Evolutionary conservation across 164 flowering plant species (phyloP).

Genomic region (Kalanchoe fedtschenkoi): DNA sequence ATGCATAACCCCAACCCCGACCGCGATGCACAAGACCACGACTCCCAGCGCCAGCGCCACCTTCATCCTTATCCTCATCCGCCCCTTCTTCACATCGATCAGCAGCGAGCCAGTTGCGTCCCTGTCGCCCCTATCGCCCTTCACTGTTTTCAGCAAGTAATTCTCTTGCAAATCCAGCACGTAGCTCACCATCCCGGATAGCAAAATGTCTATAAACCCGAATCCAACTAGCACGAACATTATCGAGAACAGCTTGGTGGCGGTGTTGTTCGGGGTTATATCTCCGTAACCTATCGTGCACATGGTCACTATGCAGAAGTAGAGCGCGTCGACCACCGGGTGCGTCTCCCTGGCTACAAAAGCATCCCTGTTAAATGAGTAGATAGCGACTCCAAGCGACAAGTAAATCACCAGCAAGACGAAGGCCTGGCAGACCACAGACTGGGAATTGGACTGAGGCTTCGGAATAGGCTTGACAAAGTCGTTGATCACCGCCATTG

Average conservation of each 20-base stretch:
- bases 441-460: slow-evolving; percentile 32
- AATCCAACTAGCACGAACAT: slow-evolving; percentile 82
- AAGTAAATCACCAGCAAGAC: slow-evolving; percentile 51
- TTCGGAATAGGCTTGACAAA: slow-evolving; percentile 12
- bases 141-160: slow-evolving; percentile 47
- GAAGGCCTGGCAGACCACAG: slow-evolving; percentile 62
- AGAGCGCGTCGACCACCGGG: slow-evolving; percentile 82
- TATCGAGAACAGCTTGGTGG: slow-evolving; percentile 72
- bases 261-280: slow-evolving; percentile 51
- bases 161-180: slow-evolving; percentile 89
- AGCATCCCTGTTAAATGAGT: slow-evolving; percentile 31
- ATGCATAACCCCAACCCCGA: slow-evolving; percentile 68
- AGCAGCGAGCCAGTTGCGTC: slow-evolving; percentile 20
- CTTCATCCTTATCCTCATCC: slow-evolving; percentile 94
- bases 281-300: slow-evolving; percentile 97
- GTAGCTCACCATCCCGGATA: slow-evolving; percentile 79
- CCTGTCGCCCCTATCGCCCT: slow-evolving; percentile 16
- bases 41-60: slow-evolving; percentile 80
- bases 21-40: slow-evolving; percentile 76
- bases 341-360: slow-evolving; percentile 55
- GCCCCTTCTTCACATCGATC: slow-evolving; percentile 85
- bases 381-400: slow-evolving; percentile 61
- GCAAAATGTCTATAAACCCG: slow-evolving; percentile 83
- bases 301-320: slow-evolving; percentile 97
- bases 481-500: slow-evolving; percentile 68